Conservation (phyloP, 768 basidiomycete genomes). For the Xerocomus spinulosus region DNA sequence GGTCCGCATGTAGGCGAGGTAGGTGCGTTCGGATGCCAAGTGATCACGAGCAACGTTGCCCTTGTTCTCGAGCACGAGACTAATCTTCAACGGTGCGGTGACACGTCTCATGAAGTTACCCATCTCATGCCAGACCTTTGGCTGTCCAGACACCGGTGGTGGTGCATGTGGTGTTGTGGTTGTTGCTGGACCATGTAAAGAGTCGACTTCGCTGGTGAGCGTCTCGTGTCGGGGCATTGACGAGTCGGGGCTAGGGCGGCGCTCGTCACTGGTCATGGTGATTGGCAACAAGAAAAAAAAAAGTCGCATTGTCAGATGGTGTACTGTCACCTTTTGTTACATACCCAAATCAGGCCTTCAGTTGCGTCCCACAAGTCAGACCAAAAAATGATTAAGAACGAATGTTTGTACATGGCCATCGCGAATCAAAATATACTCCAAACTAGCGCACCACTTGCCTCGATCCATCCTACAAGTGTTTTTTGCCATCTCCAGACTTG, state of each 20-base stretch:
- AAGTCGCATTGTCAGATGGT: too few species aligned
- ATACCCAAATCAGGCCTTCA: too few species aligned
- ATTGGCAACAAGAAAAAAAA: neutral
- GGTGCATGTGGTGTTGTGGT: neutral
- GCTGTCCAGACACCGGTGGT: neutral
- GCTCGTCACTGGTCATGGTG: slow-evolving; percentile 13
- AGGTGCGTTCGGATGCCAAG: slow-evolving; percentile 59
- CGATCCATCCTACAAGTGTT: too few species aligned
- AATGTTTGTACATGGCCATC: too few species aligned
- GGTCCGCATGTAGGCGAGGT: slow-evolving; percentile 61
- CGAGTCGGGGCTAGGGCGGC: slow-evolving; percentile 4
- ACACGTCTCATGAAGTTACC: neutral
- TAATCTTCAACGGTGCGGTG: slow-evolving; percentile 15
- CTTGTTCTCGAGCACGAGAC: slow-evolving; percentile 47
- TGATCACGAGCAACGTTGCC: slow-evolving; percentile 65
- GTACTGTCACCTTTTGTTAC: too few species aligned
- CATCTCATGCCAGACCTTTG: neutral
- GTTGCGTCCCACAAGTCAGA: too few species aligned
- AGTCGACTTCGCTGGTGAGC: slow-evolving; percentile 10
- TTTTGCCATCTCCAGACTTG: too few species aligned
- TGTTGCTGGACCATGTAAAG: slow-evolving; percentile 1
- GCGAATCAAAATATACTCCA: too few species aligned
- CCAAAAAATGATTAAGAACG: too few species aligned
- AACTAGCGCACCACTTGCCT: too few species aligned
- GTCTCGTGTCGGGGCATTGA: slow-evolving; percentile 25